Evolutionary conservation across 2,329 filamentous ascomycete genomes (phyloP).

Genomic region (Curvularia sp.): DNA sequence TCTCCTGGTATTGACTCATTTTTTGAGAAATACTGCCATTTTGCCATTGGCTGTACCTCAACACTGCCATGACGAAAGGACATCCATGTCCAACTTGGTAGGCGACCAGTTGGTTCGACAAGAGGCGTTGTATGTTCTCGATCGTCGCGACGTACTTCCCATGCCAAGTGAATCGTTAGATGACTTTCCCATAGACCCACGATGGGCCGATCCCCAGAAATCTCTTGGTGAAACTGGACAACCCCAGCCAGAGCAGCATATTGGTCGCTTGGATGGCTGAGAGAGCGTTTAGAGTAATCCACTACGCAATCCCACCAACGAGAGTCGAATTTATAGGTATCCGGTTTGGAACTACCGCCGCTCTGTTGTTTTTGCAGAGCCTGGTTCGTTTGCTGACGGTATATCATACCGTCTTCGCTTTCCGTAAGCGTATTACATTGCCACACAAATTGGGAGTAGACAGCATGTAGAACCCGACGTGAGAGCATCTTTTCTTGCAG

Average conservation of each 20-base stretch:
- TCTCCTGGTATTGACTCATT: background rate
- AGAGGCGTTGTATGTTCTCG: background rate
- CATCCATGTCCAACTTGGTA: slow-evolving; percentile 8
- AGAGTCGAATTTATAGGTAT: background rate
- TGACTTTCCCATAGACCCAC: slow-evolving; percentile 1
- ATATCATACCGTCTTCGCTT: slow-evolving; percentile 6
- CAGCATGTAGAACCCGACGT: slow-evolving; percentile 6
- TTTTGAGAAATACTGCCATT: background rate
- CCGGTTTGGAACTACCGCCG: background rate
- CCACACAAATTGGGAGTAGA: slow-evolving; percentile 7
- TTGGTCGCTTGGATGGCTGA: background rate
- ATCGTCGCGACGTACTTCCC: background rate
- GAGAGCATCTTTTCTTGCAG: slow-evolving; percentile 10
- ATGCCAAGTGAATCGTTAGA: background rate
- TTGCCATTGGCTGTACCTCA: background rate
- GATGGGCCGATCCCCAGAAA: background rate
- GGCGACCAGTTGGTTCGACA: background rate
- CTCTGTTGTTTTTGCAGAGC: background rate
- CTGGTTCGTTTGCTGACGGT: background rate
- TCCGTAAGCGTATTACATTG: slow-evolving; percentile 3
- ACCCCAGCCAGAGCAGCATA: slow-evolving; percentile 9
- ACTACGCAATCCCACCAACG: background rate
- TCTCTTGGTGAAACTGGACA: slow-evolving; percentile 4
- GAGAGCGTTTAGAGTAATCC: slow-evolving; percentile 5
- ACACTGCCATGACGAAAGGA: slow-evolving; percentile 2